Evolutionary conservation across 208 protist genomes (phyloP).

Genomic region (Trypanosoma rangeli): DNA sequence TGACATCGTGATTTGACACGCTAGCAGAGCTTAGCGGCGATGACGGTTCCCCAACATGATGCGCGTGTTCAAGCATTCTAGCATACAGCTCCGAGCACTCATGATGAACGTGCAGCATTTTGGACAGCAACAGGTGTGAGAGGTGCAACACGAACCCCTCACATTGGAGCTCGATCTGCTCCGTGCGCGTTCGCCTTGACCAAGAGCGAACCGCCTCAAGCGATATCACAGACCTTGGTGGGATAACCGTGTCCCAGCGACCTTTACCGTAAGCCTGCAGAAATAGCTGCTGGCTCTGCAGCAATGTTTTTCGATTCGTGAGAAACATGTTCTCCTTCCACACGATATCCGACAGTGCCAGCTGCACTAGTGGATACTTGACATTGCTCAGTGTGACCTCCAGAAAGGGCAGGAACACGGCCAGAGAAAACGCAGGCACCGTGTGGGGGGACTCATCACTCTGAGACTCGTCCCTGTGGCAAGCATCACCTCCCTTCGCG

Average conservation of each 20-base stretch:
- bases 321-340: slow-evolving; percentile 30
- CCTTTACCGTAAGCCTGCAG: slow-evolving; percentile 67
- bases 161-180: slow-evolving; percentile 36
- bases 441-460: neutral
- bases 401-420: slow-evolving; percentile 37
- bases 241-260: slow-evolving; percentile 65
- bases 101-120: slow-evolving; percentile 50
- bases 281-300: slow-evolving; percentile 36
- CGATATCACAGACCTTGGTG: slow-evolving; percentile 36
- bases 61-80: neutral
- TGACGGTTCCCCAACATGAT: neutral
- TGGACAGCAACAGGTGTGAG: slow-evolving; percentile 62
- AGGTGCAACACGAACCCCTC: slow-evolving; percentile 56
- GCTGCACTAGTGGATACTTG: slow-evolving; percentile 61
- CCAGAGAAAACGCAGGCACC: slow-evolving; percentile 32
- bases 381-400: slow-evolving; percentile 63
- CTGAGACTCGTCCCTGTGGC: neutral
- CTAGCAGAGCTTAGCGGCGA: neutral
- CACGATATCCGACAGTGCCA: slow-evolving; percentile 35
- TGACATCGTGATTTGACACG: neutral
- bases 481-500: neutral
- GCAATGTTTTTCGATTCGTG: slow-evolving; percentile 26
- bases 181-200: slow-evolving; percentile 56
- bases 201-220: slow-evolving; percentile 42
- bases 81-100: slow-evolving; percentile 20